Percentiles rank a stretch among this genome's conserved stretches.
phyloP scores from a whole-genome alignment of 768 basidiomycete genomes.

The Nevesoporus exiguus region DNA sequence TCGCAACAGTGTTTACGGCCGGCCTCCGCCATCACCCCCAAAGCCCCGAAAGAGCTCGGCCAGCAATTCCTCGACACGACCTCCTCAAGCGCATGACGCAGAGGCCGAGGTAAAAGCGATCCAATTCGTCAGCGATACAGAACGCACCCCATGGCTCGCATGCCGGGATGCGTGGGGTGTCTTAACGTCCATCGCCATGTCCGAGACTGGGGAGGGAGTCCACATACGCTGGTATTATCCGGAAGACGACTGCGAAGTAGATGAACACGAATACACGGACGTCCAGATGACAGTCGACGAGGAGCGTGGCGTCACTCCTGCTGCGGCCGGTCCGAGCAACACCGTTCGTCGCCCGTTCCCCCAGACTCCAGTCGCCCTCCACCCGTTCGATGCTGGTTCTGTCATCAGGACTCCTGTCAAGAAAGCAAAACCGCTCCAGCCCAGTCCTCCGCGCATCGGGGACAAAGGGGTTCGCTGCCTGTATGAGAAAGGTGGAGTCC shows the following conservation, averaged over 20 bases:
- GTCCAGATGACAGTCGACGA: conserved; percentile 15
- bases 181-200: conserved; percentile 13
- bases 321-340: not conserved
- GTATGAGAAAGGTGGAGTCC: conserved; percentile 12
- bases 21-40: conserved; percentile 5
- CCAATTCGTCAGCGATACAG: not conserved
- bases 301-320: conserved; percentile 16
- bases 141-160: conserved; percentile 15
- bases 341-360: conserved; percentile 5
- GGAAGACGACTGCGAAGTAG: conserved; percentile 1
- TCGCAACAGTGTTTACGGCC: conserved; percentile 24
- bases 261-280: conserved; percentile 8
- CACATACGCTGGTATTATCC: conserved; percentile 22
- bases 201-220: conserved; percentile 20
- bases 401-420: conserved; percentile 30
- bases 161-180: conserved; percentile 16
- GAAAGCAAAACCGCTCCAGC: conserved; percentile 25
- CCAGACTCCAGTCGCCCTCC: conserved; percentile 19
- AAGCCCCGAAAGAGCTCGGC: conserved; percentile 7
- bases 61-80: not conserved
- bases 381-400: conserved; percentile 29
- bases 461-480: conserved; percentile 25
- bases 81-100: not conserved
- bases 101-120: not conserved
- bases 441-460: conserved; percentile 29